Conservation (phyloP, 257 asterid genomes). For the Handroanthus guayacan region DNA sequence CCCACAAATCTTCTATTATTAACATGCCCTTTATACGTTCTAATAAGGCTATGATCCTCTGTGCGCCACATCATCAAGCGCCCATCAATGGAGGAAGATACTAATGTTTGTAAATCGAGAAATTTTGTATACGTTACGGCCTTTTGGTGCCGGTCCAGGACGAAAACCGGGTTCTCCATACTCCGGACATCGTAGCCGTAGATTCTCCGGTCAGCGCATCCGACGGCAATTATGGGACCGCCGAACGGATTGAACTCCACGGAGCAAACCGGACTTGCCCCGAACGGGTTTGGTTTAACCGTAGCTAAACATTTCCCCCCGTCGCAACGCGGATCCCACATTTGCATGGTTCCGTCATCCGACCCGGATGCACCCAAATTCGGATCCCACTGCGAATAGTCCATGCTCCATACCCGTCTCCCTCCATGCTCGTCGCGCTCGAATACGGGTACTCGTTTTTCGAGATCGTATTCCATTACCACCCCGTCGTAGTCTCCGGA, state of each 20-base stretch:
- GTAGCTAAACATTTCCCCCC: slow-evolving; percentile 49
- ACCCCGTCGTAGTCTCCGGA: slow-evolving; percentile 87
- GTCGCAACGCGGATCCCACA: slow-evolving; percentile 80
- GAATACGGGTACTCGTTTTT: slow-evolving; percentile 61
- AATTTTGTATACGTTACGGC: slow-evolving; percentile 60
- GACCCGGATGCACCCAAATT: slow-evolving; percentile 79
- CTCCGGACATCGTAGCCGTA: slow-evolving; percentile 63
- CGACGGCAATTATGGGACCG: slow-evolving; percentile 49
- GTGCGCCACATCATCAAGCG: slow-evolving; percentile 66
- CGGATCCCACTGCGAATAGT: slow-evolving; percentile 59
- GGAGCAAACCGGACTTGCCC: slow-evolving; percentile 58
- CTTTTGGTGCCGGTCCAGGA: slow-evolving; percentile 61
- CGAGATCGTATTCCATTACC: slow-evolving; percentile 74
- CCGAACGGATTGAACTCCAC: slow-evolving; percentile 74
- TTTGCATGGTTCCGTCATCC: slow-evolving; percentile 83
- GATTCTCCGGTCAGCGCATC: slow-evolving; percentile 62
- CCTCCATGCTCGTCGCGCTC: slow-evolving; percentile 93
- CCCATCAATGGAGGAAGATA: slow-evolving; percentile 68
- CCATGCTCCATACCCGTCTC: slow-evolving; percentile 79
- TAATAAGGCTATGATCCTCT: slow-evolving; percentile 35
- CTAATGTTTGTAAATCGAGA: slow-evolving; percentile 46
- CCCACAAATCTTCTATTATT: slow-evolving; percentile 73
- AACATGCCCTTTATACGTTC: slow-evolving; percentile 65
- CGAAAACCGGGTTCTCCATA: slow-evolving; percentile 49
- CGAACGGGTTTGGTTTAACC: slow-evolving; percentile 56